Base-by-base conservation (phyloP, 2,329 filamentous ascomycete genomes). In the Xylariaceae sp. region DNA sequence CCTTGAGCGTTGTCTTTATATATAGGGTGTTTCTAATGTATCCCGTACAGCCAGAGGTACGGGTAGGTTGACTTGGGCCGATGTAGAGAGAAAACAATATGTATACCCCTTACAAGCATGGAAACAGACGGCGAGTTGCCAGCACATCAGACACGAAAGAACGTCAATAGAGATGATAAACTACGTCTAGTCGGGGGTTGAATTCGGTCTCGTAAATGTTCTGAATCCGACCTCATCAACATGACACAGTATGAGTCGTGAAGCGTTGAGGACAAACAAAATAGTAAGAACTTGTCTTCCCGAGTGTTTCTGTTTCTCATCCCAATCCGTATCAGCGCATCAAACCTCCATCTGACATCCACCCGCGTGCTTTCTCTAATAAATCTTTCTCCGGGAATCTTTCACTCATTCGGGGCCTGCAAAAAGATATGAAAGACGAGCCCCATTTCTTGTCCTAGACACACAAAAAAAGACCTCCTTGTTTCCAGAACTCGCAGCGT, bases 381-480 rank as follows among this genome's bases (percentile, higher is more conserved):
- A 4, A 30, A 30, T 50, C 58, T 54, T 65, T 65, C 66, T 53
- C 48, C 56, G 52, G 18, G 30, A 8, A 34, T 48, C 48, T 52
- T 30, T 30, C 5, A 5, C 30, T 23, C 17, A 53, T 30, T 30
- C 23, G 23, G 23, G 23, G 23, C 23, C 23, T 30, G 4, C 23
- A 30, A 30, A 30, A 30, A 30, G 53, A 39, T 39, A 59, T 67
- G 59, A 69, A 69, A 69, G 65, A 60, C 64, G 62, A 47, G 23
- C 5, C 23, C 23, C 60, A 59, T 48, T 59, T 58, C 47, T 57
- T 60, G 61, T 66, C 57, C 62, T 44, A 65, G 64, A 69, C 62
- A 61, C 49, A 18, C 62, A 69, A 66, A 41, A 63, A 9, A 30
- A 30, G 23, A 30, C 23, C 4, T 30, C 23, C 23, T 30, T 30